Percentiles rank a stretch among this genome's conserved stretches.
Conservation (phyloP, 2,329 filamentous ascomycete genomes). For the Acrodontium crateriforme region DNA sequence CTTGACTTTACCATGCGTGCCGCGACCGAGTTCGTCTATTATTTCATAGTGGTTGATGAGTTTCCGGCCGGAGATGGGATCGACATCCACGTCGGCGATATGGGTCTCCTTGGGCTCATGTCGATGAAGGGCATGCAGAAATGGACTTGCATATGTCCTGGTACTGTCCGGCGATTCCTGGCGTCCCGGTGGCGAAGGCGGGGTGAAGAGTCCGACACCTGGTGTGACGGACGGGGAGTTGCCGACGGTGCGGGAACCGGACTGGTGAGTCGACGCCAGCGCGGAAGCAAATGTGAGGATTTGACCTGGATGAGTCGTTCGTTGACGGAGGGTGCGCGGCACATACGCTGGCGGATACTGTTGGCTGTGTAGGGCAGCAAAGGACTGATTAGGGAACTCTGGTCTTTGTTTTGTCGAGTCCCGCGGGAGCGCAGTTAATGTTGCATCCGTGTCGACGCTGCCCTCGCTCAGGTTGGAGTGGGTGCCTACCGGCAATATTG, state of each 20-base stretch:
- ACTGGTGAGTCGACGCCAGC: constrained; percentile 26
- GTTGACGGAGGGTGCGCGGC: constrained; percentile 26
- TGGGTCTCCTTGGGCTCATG: constrained; percentile 53
- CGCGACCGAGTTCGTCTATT: constrained; percentile 87
- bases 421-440: constrained; percentile 8
- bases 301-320: constrained; percentile 29
- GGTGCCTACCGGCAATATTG: too few species aligned
- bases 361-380: constrained; percentile 34
- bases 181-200: constrained; percentile 15
- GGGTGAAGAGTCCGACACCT: constrained; percentile 30
- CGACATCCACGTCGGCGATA: constrained; percentile 79
- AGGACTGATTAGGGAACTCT: constrained; percentile 36
- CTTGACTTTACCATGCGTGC: constrained; percentile 96
- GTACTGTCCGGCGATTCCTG: constrained; percentile 20
- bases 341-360: constrained; percentile 26
- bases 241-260: constrained; percentile 28
- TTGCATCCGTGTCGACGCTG: constrained; percentile 17
- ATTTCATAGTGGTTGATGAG: constrained; percentile 97
- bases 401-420: constrained; percentile 25
- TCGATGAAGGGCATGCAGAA: constrained; percentile 35
- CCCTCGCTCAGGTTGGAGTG: constrained; percentile 4
- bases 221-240: constrained; percentile 35
- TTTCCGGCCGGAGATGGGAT: constrained; percentile 80
- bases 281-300: constrained; percentile 28
- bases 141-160: constrained; percentile 35